These are phyloP conservation scores for Colletotrichum tropicale DNA, from an alignment of 2,329 filamentous ascomycete genomes.

Conservation along the genomic window DNA sequence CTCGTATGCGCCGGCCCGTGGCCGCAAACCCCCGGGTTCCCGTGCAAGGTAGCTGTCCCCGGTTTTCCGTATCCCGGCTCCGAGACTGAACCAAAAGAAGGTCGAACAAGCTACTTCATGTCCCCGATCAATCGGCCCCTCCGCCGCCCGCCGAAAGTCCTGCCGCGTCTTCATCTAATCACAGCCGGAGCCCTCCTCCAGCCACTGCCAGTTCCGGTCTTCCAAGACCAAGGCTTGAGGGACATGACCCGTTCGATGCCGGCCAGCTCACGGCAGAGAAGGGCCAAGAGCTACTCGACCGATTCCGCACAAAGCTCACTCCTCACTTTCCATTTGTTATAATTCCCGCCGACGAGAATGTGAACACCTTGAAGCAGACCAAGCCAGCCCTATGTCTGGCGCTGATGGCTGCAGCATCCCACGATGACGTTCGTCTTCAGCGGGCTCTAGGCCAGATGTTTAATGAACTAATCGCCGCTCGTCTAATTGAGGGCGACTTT, in stretches of 20 bases:
- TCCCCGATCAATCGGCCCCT: not conserved
- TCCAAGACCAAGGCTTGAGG: not conserved
- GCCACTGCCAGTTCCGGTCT: not conserved
- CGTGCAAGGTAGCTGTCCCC: conserved; percentile 9
- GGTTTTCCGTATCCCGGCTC: not conserved
- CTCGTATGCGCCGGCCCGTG: conserved; percentile 32
- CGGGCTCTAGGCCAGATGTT: conserved; percentile 29
- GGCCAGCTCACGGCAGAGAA: conserved; percentile 25
- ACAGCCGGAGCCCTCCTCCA: not conserved
- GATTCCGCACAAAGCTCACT: conserved; percentile 27
- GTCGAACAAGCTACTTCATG: not conserved
- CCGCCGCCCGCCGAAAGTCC: not conserved
- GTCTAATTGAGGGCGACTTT: conserved; percentile 27
- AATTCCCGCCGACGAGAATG: conserved; percentile 18
- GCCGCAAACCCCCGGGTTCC: conserved; percentile 23
- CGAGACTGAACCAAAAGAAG: not conserved
- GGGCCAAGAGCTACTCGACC: conserved; percentile 28
- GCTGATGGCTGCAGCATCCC: conserved; percentile 29
- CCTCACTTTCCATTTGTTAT: conserved; percentile 34
- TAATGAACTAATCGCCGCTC: conserved; percentile 27
- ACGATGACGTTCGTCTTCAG: conserved; percentile 26
- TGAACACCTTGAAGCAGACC: conserved; percentile 24
- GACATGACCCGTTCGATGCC: conserved; percentile 23
- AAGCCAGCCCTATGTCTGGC: conserved; percentile 31
- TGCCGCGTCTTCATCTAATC: not conserved